These are phyloP conservation scores for Echinosophora koreensis DNA, from an alignment of 306 rosid species.

Conservation along the genomic window DNA sequence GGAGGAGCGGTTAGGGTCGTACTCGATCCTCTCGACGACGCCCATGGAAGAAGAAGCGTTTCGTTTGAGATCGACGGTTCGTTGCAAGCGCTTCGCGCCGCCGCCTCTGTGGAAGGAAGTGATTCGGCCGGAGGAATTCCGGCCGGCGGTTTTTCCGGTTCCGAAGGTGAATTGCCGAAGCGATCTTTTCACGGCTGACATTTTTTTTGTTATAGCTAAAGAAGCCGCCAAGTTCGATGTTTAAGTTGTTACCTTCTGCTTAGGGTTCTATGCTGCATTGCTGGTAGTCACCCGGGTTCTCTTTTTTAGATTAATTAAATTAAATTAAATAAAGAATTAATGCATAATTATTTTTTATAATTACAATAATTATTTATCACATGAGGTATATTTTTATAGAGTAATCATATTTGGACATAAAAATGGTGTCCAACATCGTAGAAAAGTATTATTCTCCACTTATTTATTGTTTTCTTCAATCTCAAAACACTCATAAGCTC, in stretches of 20 bases:
- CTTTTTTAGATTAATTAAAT: no score
- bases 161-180: constrained; percentile 51
- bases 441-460: no score
- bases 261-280: background rate
- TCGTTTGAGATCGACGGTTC: constrained; percentile 58
- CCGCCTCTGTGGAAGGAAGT: constrained; percentile 56
- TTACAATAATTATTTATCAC: no score
- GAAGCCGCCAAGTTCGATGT: background rate
- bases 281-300: no score
- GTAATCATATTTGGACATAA: no score
- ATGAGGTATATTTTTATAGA: no score
- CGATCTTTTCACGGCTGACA: constrained; percentile 51
- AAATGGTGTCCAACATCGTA: no score
- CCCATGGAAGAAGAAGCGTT: constrained; percentile 53
- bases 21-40: constrained; percentile 58
- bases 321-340: no score
- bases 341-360: no score
- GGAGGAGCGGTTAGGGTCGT: constrained; percentile 65
- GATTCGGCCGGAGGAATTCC: constrained; percentile 50
- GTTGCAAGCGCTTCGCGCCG: constrained; percentile 56
- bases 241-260: background rate
- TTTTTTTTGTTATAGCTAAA: background rate
- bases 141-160: constrained; percentile 48
- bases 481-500: no score
- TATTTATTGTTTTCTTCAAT: no score